Evolutionary conservation across 192 early-diverging fungal genomes (phyloP).

Genomic region (Coemansia sp.): DNA sequence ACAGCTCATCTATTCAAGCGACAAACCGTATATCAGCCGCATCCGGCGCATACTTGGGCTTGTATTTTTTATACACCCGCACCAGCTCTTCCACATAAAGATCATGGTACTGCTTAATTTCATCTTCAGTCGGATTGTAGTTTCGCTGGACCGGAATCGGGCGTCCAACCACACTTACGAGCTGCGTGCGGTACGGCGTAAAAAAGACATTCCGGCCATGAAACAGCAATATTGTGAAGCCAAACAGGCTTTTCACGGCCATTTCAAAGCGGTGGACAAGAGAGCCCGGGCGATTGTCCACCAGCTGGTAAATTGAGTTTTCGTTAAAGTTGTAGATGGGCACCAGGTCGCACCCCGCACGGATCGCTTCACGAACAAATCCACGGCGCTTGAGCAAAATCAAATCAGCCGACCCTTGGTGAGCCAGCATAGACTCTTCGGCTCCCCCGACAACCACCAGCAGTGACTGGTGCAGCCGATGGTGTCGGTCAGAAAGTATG

Average conservation of each 20-base stretch:
- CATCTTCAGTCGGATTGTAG: slow-evolving; percentile 24
- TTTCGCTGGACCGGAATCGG: slow-evolving; percentile 37
- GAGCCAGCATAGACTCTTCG: slow-evolving; percentile 73
- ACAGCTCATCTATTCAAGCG: slow-evolving; percentile 8
- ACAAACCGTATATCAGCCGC: slow-evolving; percentile 37
- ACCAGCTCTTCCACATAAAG: slow-evolving; percentile 45
- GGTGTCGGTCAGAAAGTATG: slow-evolving; percentile 71
- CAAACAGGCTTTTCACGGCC: slow-evolving; percentile 64
- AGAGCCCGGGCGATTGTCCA: slow-evolving; percentile 68
- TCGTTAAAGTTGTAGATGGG: slow-evolving; percentile 95
- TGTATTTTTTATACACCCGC: slow-evolving; percentile 44
- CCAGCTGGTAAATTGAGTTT: slow-evolving; percentile 84
- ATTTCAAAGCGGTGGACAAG: slow-evolving; percentile 68
- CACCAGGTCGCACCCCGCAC: slow-evolving; percentile 76
- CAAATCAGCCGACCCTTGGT: slow-evolving; percentile 64
- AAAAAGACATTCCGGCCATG: slow-evolving; percentile 87
- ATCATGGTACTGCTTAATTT: slow-evolving; percentile 34
- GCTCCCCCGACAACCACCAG: slow-evolving; percentile 92
- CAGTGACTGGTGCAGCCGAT: slow-evolving; percentile 45
- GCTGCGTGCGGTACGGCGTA: slow-evolving; percentile 44
- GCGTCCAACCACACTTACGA: slow-evolving; percentile 47
- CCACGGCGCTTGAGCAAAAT: slow-evolving; percentile 79
- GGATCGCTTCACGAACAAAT: slow-evolving; percentile 87
- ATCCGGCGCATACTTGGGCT: slow-evolving; percentile 40
- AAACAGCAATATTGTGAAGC: slow-evolving; percentile 76